Base-by-base conservation (phyloP, 73 alveolate genomes). In the Paramecium biaurelia region DNA sequence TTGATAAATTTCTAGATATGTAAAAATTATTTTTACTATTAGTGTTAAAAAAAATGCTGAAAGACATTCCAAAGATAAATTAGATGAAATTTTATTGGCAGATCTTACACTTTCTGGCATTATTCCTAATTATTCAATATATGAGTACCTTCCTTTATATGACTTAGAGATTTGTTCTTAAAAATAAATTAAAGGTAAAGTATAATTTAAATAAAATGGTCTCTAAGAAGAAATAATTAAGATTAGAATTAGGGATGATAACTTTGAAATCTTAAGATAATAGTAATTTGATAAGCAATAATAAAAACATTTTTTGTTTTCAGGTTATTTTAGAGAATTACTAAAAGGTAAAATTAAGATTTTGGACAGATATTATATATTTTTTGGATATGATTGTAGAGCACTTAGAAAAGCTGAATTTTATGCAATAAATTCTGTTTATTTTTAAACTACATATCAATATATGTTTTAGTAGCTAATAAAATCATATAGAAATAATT, bases 371-470 rank as follows among this genome's bases (percentile, higher is more conserved):
- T 8, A 37, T 12, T 72, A 72, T 35, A 21, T 1, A 10, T 72
- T 72, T 38, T 35, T 72, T 35, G 86, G 63, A 10, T 35, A 28
- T 72, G 58, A 38, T 72, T 15, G 59, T 38, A 20, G 37, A 72
- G 8, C 67, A n/a, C 86, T 72, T n/a, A 72, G 84, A 63, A 63
- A 63, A 26, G 84, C 34, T 14, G 84, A 63, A 63, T 63, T 63
- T 24, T 63, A 63, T 63, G 45, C 45, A 3, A 63, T 63, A 26
- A 63, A 63, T 7, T 63, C 15, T 7, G 7, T 15, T 2, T 63
- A 30, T 30, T 63, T 63, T 10, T 26, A 63, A 63, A 26, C 26
- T 14, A 63, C 84, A 10, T 30, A 30, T 26, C 8, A 26, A 8
- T 63, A 63, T 63, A 63, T 63, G 84, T 63, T 63, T 63, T 14